A percentile compares a stretch with the other conserved stretches of the same genome.
Evolutionary conservation across 2,329 filamentous ascomycete species (phyloP).

Genomic region (Sporothrix pallida): DNA sequence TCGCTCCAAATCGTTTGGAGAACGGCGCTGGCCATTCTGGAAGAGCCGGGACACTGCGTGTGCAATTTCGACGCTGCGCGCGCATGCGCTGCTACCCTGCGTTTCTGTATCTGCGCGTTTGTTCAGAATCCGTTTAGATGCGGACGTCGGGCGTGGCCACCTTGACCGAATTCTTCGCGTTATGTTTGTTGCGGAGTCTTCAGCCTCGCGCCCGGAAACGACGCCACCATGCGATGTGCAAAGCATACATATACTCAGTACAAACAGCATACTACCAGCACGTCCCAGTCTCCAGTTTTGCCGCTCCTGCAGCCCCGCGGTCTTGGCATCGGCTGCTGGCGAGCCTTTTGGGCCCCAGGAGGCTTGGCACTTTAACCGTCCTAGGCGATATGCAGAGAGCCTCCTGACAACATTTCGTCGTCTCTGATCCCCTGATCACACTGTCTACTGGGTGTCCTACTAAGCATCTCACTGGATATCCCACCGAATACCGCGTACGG

Average conservation of each 20-base stretch:
- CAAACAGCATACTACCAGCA: not conserved
- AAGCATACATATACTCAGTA: not conserved
- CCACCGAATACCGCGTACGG: not conserved
- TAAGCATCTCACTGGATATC: not conserved
- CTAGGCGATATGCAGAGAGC: conserved; percentile 24
- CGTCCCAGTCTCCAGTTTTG: not conserved
- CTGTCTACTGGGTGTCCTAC: not conserved
- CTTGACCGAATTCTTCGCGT: not conserved
- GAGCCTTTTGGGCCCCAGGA: not conserved
- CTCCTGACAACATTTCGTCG: conserved; percentile 4
- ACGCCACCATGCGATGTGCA: not conserved
- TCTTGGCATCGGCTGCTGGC: conserved; percentile 24
- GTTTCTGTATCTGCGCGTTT: not conserved
- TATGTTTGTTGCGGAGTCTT: not conserved
- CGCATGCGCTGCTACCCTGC: not conserved
- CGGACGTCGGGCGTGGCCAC: not conserved
- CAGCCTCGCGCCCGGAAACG: not conserved
- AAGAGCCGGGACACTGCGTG: not conserved
- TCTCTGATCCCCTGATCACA: not conserved
- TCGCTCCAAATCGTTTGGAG: conserved; percentile 35
- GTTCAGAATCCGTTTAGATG: not conserved
- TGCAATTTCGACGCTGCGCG: conserved; percentile 4
- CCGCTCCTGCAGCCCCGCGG: not conserved
- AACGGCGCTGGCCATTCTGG: conserved; percentile 16
- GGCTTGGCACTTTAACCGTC: conserved; percentile 31